A percentile compares a stretch with the other conserved stretches of the same genome.
These are phyloP conservation scores for Claviceps sp. DNA, from an alignment of 2,329 filamentous ascomycete genomes.

Conservation along the genomic window DNA sequence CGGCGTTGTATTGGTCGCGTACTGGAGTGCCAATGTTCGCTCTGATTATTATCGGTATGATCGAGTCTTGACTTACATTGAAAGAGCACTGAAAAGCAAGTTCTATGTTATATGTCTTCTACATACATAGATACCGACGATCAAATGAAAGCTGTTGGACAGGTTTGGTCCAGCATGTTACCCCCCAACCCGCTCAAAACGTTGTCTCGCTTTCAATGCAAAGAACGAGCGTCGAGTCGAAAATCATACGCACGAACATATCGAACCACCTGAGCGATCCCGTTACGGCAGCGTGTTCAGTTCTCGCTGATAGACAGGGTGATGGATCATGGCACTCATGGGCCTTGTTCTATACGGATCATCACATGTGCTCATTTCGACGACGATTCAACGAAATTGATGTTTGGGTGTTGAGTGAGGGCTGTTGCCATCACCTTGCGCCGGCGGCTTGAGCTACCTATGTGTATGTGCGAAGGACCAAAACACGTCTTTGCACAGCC, in stretches of 20 bases:
- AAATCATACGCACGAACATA: no score
- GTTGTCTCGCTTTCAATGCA: background rate
- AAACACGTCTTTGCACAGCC: background rate
- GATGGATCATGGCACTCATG: background rate
- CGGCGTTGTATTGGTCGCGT: background rate
- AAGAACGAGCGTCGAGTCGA: no score
- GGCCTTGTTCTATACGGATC: background rate
- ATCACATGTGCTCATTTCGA: background rate
- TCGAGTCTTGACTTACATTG: no score
- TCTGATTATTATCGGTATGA: no score
- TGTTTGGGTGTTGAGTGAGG: background rate
- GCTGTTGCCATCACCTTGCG: background rate
- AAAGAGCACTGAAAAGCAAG: no score
- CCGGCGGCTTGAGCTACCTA: background rate
- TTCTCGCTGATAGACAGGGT: background rate
- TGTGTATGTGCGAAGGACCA: background rate
- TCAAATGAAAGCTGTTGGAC: background rate
- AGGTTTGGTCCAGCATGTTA: background rate
- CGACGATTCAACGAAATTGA: background rate
- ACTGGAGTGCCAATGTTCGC: no score
- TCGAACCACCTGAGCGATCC: no score
- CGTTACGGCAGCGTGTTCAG: background rate
- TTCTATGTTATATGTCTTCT: no score
- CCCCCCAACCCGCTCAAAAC: background rate
- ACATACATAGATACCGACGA: no score